Evolutionary conservation across 202 grass and related monocot genomes (phyloP).

Genomic region (Sporobolus alterniflorus): DNA sequence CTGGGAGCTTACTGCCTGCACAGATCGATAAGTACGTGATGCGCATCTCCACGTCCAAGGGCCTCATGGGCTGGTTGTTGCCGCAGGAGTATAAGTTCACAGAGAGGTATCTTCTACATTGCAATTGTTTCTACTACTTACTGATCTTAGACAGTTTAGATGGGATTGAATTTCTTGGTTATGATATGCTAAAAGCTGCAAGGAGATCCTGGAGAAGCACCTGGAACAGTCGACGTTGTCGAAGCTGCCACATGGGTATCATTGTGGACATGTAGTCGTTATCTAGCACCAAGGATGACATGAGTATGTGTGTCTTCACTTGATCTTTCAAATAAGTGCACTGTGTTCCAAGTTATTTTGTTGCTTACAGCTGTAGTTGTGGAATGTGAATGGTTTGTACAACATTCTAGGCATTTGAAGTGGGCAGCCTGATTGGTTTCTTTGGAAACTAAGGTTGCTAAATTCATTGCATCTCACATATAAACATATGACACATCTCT

Average conservation of each 20-base stretch:
- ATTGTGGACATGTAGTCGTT: constrained; percentile 73
- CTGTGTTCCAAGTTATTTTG: neutral
- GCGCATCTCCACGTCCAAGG: constrained; percentile 61
- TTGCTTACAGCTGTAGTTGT: neutral
- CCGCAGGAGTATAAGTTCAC: constrained; percentile 68
- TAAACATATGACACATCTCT: neutral
- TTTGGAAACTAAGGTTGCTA: neutral
- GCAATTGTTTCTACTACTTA: neutral
- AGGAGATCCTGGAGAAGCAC: constrained; percentile 76
- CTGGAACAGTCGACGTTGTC: constrained; percentile 66
- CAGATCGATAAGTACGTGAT: constrained; percentile 87
- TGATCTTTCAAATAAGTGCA: neutral
- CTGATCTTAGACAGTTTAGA: neutral
- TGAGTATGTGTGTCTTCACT: constrained; percentile 57
- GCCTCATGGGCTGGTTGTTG: constrained; percentile 55
- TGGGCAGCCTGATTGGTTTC: neutral
- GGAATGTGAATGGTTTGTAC: neutral
- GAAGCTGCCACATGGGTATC: constrained; percentile 74
- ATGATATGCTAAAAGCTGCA: constrained; percentile 47
- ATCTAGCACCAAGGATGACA: constrained; percentile 90
- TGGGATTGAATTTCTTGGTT: neutral
- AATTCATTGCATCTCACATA: neutral
- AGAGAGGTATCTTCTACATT: constrained; percentile 44
- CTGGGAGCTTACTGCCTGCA: constrained; percentile 34
- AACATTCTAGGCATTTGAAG: neutral